Conservation (phyloP, 257 asterid species). For the Misopates orontium region DNA sequence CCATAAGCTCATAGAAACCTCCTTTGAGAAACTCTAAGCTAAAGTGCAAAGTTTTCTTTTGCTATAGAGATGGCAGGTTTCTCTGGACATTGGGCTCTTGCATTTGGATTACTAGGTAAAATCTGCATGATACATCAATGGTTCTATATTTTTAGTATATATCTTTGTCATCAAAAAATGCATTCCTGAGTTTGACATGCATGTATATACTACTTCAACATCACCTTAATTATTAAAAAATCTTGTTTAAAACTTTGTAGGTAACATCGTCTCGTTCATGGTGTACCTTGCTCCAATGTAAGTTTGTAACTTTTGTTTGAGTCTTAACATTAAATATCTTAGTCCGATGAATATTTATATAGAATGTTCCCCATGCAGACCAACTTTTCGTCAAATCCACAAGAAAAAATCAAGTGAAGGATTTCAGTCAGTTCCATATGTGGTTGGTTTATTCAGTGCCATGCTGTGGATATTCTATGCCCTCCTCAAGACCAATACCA, state of each 20-base stretch:
- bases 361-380: conserved; percentile 37
- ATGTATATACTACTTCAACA: too few relatives aligned
- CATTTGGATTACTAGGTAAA: conserved; percentile 43
- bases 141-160: not conserved
- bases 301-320: conserved; percentile 10
- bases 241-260: conserved; percentile 25
- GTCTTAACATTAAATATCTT: not conserved
- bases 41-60: too few relatives aligned
- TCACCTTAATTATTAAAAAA: not conserved
- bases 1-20: conserved; percentile 9
- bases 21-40: not conserved
- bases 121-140: not conserved
- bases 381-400: conserved; percentile 53
- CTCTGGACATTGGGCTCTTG: conserved; percentile 25
- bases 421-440: conserved; percentile 63
- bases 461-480: conserved; percentile 83
- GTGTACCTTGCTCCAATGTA: conserved; percentile 57
- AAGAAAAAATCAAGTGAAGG: conserved; percentile 73
- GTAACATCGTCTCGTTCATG: conserved; percentile 46
- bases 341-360: not conserved
- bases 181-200: too few relatives aligned
- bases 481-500: conserved; percentile 42
- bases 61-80: not conserved
- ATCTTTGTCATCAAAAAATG: not conserved
- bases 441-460: conserved; percentile 69